phyloP scores from a whole-genome alignment of 495 filamentous ascomycete genomes.

The Daldinia decipiens region DNA sequence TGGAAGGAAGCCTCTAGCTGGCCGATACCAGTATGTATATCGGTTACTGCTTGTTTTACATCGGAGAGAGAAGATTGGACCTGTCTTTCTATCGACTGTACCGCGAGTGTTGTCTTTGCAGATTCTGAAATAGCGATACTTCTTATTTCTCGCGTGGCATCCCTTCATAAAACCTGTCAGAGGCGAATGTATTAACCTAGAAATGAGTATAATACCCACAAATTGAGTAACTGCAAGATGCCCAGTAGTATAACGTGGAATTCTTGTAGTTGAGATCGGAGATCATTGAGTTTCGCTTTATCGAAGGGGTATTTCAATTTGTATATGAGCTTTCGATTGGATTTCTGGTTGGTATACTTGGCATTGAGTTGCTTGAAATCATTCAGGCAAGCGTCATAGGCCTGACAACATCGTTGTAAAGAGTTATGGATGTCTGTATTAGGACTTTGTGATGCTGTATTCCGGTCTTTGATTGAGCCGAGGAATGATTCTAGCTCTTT shows the following conservation, averaged over 20 bases:
- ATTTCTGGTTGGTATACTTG: constrained; percentile 7
- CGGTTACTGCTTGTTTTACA: not conserved
- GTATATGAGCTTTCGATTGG: not conserved
- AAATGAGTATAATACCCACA: constrained; percentile 3
- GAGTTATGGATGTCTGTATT: not conserved
- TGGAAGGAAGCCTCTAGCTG: not conserved
- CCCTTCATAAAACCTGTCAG: constrained; percentile 16
- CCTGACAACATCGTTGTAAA: constrained; percentile 17
- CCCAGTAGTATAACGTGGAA: constrained; percentile 9
- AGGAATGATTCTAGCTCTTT: constrained; percentile 25
- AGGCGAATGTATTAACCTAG: not conserved
- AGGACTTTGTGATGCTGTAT: not conserved
- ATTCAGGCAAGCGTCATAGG: constrained; percentile 19
- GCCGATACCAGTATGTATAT: not conserved
- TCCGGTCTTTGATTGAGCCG: not conserved
- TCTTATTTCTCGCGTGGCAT: constrained; percentile 17
- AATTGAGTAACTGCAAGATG: constrained; percentile 14
- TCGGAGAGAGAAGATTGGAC: constrained; percentile 16
- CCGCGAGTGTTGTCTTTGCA: not conserved
- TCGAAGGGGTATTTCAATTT: constrained; percentile 25
- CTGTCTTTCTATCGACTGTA: constrained; percentile 9
- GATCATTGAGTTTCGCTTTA: constrained; percentile 17
- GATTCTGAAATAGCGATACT: constrained; percentile 4
- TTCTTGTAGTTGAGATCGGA: constrained; percentile 13
- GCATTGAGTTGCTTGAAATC: constrained; percentile 19